A percentile compares a stretch with the other conserved stretches of the same genome.
Evolutionary conservation across 1,284 basidiomycete genomes (phyloP).

Genomic region (Laetiporus sulphureus): DNA sequence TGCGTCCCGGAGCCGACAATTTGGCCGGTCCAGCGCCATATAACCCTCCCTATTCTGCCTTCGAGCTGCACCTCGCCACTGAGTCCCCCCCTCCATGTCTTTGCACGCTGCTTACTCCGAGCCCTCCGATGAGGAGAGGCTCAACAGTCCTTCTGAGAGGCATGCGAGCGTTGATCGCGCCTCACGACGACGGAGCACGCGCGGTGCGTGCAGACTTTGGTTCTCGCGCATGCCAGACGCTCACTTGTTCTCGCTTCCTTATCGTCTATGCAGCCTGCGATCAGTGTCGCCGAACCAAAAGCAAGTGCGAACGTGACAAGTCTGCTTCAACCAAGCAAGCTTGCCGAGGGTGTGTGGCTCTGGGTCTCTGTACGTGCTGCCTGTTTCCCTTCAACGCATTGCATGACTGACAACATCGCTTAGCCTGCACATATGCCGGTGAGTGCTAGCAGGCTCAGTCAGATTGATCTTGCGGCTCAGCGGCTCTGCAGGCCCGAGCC

Average conservation of each 20-base stretch:
- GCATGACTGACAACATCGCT: neutral
- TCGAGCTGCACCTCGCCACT: neutral
- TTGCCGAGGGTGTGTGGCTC: constrained; percentile 19
- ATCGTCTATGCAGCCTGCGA: constrained; percentile 20
- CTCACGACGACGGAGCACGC: constrained; percentile 9
- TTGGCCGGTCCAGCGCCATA: constrained; percentile 1
- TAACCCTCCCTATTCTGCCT: too few relatives aligned
- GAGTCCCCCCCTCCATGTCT: constrained; percentile 1
- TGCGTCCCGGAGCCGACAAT: neutral
- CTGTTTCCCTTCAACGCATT: neutral
- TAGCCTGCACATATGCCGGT: constrained; percentile 23
- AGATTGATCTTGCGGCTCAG: neutral
- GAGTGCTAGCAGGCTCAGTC: neutral
- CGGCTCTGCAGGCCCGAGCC: constrained; percentile 18
- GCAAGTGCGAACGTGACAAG: constrained; percentile 22
- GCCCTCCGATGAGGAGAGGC: constrained; percentile 8
- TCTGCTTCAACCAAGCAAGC: constrained; percentile 11
- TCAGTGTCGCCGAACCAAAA: constrained; percentile 26
- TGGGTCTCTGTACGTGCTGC: constrained; percentile 21
- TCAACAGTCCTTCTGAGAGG: constrained; percentile 5
- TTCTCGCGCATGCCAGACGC: neutral
- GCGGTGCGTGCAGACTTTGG: constrained; percentile 1
- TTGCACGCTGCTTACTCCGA: constrained; percentile 6
- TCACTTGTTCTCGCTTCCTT: neutral
- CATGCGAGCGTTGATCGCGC: constrained; percentile 5